Base-by-base conservation (phyloP, 2,329 filamentous ascomycete genomes). In the Colletotrichum zoysiae region DNA sequence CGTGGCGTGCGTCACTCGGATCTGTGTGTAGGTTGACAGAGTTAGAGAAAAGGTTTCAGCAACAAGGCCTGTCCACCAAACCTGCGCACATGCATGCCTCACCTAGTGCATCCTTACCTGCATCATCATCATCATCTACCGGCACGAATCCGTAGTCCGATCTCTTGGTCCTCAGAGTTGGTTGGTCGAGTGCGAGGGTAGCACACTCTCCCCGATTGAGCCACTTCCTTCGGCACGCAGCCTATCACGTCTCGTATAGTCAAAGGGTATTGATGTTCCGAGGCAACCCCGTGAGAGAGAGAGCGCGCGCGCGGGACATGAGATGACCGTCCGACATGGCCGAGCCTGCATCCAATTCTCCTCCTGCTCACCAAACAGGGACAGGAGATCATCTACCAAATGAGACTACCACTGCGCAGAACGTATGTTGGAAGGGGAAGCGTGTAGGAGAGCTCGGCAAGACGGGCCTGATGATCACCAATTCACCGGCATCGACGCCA, bases 1-100 rank as follows among this genome's bases (percentile, higher is more conserved):
- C 35, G 26, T 64, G 69, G 69, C 53, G 33, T 60, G 65, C 70
- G 65, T 60, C 70, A 72, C 65, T 72, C 70, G 70, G 70, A 72
- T 72, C 70, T 72, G 70, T 72, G 70, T 70, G 65, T 55, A 69
- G 59, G 70, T 70, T 69, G 70, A 65, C 48, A 72, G 70, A 72
- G 70, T 72, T 69, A 70, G 70, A 72, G 55, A 60, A 69, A n/a
- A 50, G 65, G 70, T 72, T 72, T 72, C 70, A 72, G 66, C 60
- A 60, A 48, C 70, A 69, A 55, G 70, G 69, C 64, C 65, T 69
- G 69, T 59, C 59, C 69, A 58, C 48, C 55, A 59, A 59, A 50
- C 35, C 46, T 53, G 46, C 69, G 65, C 59, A 48, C 51, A 56
- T 33, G 48, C 69, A 71, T 68, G 65, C 58, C 48, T 42, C 35